Evolutionary conservation across 768 basidiomycete genomes (phyloP).

Genomic region (Baorangia bicolor): DNA sequence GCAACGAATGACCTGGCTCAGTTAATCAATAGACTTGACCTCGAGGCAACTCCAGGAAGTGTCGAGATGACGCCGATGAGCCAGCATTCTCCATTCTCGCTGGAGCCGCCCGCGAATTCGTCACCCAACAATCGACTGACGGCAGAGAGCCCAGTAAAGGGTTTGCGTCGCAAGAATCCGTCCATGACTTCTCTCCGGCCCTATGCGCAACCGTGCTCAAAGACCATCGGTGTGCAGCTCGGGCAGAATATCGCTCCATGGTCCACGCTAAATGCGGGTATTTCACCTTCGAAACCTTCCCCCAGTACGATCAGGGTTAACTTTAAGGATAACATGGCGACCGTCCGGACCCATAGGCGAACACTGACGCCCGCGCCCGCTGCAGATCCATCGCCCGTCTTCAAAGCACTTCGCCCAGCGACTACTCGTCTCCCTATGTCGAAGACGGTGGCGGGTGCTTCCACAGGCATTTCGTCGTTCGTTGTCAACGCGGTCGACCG

Average conservation of each 20-base stretch:
- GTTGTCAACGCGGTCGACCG: constrained; percentile 19
- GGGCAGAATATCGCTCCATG: constrained; percentile 66
- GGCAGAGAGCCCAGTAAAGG: constrained; percentile 39
- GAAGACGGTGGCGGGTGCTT: constrained; percentile 24
- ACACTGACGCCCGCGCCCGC: constrained; percentile 59
- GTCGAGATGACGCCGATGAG: constrained; percentile 47
- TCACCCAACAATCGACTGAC: constrained; percentile 28
- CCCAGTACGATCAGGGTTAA: constrained; percentile 17
- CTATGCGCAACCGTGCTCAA: constrained; percentile 40
- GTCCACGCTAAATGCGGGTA: constrained; percentile 43
- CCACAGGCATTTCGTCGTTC: constrained; percentile 28
- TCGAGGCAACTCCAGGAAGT: constrained; percentile 72
- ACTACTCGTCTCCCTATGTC: constrained; percentile 27
- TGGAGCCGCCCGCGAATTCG: constrained; percentile 26
- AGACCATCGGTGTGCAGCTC: constrained; percentile 28
- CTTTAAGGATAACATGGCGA: constrained; percentile 29
- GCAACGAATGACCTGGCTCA: constrained; percentile 79
- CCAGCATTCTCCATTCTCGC: constrained; percentile 20
- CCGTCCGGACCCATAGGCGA: constrained; percentile 43
- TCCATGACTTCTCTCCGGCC: constrained; percentile 52
- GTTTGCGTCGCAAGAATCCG: constrained; percentile 35
- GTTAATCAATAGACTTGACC: constrained; percentile 76
- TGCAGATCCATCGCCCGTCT: constrained; percentile 54
- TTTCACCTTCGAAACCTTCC: constrained; percentile 39
- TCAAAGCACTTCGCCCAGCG: constrained; percentile 58